Evolutionary conservation across 75 land plant genomes (phyloP).

Genomic region (Selaginella tamariscina): DNA sequence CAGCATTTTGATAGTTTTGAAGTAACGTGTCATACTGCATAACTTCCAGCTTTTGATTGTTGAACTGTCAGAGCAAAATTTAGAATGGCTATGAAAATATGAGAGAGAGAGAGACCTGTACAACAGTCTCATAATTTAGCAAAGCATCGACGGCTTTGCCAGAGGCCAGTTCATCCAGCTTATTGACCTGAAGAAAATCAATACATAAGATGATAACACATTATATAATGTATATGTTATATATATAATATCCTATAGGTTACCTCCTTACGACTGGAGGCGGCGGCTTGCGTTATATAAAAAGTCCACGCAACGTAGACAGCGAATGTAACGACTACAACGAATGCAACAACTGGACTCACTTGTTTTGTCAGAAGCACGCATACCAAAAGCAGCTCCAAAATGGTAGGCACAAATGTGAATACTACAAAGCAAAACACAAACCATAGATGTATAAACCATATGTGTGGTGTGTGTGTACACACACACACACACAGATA

Average conservation of each 20-base stretch:
- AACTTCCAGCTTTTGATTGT: conserved; percentile 34
- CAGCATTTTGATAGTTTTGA: conserved; percentile 26
- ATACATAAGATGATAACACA: conserved; percentile 5
- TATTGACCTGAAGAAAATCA: conserved; percentile 29
- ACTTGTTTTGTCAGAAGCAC: conserved; percentile 31
- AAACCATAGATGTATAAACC: neutral
- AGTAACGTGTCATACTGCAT: conserved; percentile 27
- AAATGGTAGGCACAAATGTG: conserved; percentile 29
- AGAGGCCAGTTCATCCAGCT: conserved; percentile 30
- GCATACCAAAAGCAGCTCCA: conserved; percentile 33
- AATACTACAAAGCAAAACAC: conserved; percentile 17
- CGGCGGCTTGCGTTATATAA: conserved; percentile 27
- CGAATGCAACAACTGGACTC: conserved; percentile 24
- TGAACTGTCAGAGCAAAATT: conserved; percentile 25
- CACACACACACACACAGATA: too few relatives aligned
- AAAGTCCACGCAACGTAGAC: conserved; percentile 32
- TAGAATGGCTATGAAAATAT: neutral
- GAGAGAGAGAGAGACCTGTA: conserved; percentile 22
- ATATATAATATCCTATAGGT: conserved; percentile 3
- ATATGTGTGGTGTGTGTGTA: neutral
- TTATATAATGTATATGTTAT: neutral
- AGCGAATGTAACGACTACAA: conserved; percentile 27
- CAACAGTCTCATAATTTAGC: conserved; percentile 38
- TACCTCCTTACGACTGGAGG: conserved; percentile 35
- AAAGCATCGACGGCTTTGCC: conserved; percentile 40